Evolutionary conservation across 805 yeast genomes (phyloP).

Genomic region (Lipomyces yamanashiensis): DNA sequence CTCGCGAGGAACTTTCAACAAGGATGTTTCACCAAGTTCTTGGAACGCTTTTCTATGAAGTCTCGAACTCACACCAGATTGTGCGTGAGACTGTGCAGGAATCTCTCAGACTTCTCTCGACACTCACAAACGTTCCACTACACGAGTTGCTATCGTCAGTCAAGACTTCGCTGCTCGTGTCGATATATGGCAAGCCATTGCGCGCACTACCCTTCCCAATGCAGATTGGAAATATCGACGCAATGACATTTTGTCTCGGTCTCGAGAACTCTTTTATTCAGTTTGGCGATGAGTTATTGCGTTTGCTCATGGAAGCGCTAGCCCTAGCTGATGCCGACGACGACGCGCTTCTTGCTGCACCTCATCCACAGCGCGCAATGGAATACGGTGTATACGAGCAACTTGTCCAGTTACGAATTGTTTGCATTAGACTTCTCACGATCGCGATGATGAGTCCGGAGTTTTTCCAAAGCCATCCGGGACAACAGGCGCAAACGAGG

Average conservation of each 20-base stretch:
- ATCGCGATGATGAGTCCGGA: conserved; percentile 85
- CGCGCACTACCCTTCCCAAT: conserved; percentile 97
- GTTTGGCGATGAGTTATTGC: conserved; percentile 84
- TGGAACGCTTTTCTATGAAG: conserved; percentile 89
- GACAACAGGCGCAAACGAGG: conserved; percentile 64
- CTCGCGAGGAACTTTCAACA: conserved; percentile 65
- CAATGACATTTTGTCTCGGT: conserved; percentile 87
- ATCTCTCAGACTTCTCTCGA: conserved; percentile 68
- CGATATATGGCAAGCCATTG: conserved; percentile 95
- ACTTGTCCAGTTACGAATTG: conserved; percentile 82
- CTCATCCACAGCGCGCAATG: conserved; percentile 62
- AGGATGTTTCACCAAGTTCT: conserved; percentile 80
- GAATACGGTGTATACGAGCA: conserved; percentile 91
- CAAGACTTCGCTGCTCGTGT: conserved; percentile 79
- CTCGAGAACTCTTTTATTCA: conserved; percentile 80
- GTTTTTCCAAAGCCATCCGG: conserved; percentile 64
- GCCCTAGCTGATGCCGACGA: conserved; percentile 98
- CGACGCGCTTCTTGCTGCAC: conserved; percentile 84
- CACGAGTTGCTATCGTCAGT: conserved; percentile 81
- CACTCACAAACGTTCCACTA: conserved; percentile 69
- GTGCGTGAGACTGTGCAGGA: conserved; percentile 83
- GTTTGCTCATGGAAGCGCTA: conserved; percentile 85
- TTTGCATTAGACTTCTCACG: conserved; percentile 81
- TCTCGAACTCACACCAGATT: conserved; percentile 82
- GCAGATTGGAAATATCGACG: conserved; percentile 98